Evolutionary conservation across 306 rosid genomes (phyloP).

Genomic region (Sesbania bispinosa): DNA sequence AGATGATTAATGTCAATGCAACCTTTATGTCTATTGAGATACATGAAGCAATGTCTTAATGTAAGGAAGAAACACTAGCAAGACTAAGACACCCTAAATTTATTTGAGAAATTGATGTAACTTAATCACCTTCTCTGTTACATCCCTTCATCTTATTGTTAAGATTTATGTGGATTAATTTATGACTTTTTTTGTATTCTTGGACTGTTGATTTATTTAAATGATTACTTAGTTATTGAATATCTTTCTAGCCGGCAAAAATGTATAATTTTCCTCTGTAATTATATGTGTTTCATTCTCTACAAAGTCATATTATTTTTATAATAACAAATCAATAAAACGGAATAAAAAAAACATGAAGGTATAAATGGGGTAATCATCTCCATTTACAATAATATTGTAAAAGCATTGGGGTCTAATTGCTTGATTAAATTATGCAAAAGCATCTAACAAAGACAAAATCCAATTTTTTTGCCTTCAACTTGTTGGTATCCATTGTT

Average conservation of each 20-base stretch:
- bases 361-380: neutral
- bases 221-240: neutral
- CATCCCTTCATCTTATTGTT: neutral
- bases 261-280: neutral
- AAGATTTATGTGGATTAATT: neutral
- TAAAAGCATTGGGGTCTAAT: neutral
- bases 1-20: no score
- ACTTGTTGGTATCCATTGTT: neutral
- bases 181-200: neutral
- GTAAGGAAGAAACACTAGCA: no score
- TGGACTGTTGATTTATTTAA: neutral
- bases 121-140: no score
- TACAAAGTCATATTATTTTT: neutral
- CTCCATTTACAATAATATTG: neutral
- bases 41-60: no score
- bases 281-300: neutral
- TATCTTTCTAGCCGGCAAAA: neutral
- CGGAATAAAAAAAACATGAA: neutral
- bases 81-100: no score
- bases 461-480: neutral
- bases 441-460: slow-evolving; percentile 14
- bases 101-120: no score
- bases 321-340: neutral
- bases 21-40: no score
- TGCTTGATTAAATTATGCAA: slow-evolving; percentile 19